These are phyloP conservation scores for Venturia pyrina DNA, from an alignment of 2,329 filamentous ascomycete species.

Conservation along the genomic window DNA sequence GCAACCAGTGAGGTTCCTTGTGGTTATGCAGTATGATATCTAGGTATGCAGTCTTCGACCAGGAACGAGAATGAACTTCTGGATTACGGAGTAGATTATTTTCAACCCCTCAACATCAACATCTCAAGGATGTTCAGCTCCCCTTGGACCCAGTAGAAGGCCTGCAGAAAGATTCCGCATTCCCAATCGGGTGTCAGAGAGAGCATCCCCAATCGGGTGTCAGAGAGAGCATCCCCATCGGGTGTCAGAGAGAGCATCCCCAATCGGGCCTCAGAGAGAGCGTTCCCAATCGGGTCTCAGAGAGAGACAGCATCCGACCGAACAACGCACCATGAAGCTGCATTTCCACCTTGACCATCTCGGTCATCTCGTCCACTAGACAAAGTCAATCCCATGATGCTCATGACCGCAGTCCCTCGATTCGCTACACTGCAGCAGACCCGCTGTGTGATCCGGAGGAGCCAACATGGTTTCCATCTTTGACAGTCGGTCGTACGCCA, in stretches of 20 bases:
- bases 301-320: too few relatives aligned
- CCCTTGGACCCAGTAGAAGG: too few relatives aligned
- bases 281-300: too few relatives aligned
- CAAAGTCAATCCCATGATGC: not conserved
- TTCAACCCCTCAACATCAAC: too few relatives aligned
- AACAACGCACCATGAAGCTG: not conserved
- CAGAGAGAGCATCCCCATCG: too few relatives aligned
- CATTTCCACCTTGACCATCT: not conserved
- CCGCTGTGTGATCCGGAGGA: constrained; percentile 3
- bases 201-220: too few relatives aligned
- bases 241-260: too few relatives aligned
- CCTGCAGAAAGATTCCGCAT: too few relatives aligned
- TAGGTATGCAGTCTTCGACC: not conserved
- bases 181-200: too few relatives aligned
- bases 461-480: constrained; percentile 6
- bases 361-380: not conserved
- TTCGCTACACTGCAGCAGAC: constrained; percentile 2
- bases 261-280: too few relatives aligned
- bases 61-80: not conserved
- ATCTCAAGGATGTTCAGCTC: too few relatives aligned
- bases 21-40: constrained; percentile 1
- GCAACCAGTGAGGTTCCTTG: not conserved
- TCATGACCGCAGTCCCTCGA: not conserved
- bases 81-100: too few relatives aligned
- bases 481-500: not conserved